Evolutionary conservation across 371 early-diverging fungal genomes (phyloP), one percentile per base, ranked within the genome.

Genomic region (Umbelopsis sp.): DNA sequence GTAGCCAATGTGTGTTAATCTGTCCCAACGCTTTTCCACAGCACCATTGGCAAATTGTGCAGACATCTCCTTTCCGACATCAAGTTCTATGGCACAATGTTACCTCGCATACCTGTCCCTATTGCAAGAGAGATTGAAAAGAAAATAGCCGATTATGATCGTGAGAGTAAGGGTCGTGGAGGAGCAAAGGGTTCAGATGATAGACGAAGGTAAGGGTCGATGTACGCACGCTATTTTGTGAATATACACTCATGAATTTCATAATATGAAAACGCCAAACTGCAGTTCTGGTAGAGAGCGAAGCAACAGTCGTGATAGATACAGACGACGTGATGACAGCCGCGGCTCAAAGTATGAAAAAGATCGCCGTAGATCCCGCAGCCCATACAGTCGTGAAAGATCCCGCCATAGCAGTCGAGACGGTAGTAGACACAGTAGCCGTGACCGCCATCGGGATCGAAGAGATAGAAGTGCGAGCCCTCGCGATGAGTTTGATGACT

Each of bases 31-130:
- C 18, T 68, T 22, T 64, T 10, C 70, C 35, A 24, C 73, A 91
- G 92, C 14, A 92, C 94, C 0, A 92, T 94, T 69, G 94, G 93
- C 14, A 77, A 86, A 51, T 67, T 94, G 65, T 82, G 86, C 48
- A 85, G 84, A 8, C 84, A 83, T 76, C 77, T 94, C 57, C 71
- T 94, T 52, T 88, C 87, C 4, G 90, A 91, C 9, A 84, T 82
- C 71, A 91, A 92, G 74, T 92, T 84, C 63, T 76, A 83, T 65
- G 92, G 91, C 2, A 93, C 93, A n/a, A 91, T 93, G 73, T 73
- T 94, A 48, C 95, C 95, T 24, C 87, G 95, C 53, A 94, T 94
- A 51, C 95, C 95, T 3, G 89, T 93, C 0, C 89, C 92, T 14
- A 89, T 94, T 68, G 91, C 91, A n/a, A 80, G 92, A 57, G 91